phyloP scores from a whole-genome alignment of 2,329 filamentous ascomycete genomes.

The Cytospora schulzeri region DNA sequence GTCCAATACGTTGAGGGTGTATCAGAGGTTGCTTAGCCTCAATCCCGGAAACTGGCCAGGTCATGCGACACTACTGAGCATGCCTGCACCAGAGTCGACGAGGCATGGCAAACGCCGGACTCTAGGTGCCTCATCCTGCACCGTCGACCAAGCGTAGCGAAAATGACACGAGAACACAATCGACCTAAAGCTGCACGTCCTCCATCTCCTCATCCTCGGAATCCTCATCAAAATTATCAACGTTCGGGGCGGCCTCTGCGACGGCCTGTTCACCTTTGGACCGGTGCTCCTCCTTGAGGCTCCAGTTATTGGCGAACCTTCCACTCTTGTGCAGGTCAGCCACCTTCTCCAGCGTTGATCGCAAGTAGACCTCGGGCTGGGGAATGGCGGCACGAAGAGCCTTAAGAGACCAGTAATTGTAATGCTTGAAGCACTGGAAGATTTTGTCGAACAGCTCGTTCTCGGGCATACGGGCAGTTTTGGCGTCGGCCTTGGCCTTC shows the following conservation, averaged over 20 bases:
- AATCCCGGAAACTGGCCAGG: neutral
- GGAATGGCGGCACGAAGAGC: constrained; percentile 74
- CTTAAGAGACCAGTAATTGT: constrained; percentile 93
- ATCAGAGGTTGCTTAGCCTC: neutral
- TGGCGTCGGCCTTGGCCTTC: constrained; percentile 71
- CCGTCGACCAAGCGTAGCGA: neutral
- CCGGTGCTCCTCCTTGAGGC: constrained; percentile 69
- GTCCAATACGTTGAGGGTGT: neutral
- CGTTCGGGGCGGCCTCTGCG: constrained; percentile 45
- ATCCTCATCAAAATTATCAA: constrained; percentile 55
- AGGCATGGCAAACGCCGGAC: neutral
- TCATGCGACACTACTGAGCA: neutral
- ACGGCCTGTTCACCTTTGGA: constrained; percentile 49
- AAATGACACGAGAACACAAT: neutral
- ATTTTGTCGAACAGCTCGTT: constrained; percentile 86
- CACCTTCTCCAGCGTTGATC: constrained; percentile 79
- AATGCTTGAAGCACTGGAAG: constrained; percentile 80
- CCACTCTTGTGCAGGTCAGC: constrained; percentile 82
- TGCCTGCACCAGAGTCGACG: neutral
- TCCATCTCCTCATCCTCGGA: constrained; percentile 73
- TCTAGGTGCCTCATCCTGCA: neutral
- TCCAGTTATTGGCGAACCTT: constrained; percentile 83
- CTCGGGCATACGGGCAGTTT: constrained; percentile 86
- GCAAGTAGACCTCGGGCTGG: constrained; percentile 93
- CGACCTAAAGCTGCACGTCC: constrained; percentile 58